These are phyloP conservation scores for Tylopilus vinaceipallidus DNA, from an alignment of 768 basidiomycete species.

Conservation along the genomic window DNA sequence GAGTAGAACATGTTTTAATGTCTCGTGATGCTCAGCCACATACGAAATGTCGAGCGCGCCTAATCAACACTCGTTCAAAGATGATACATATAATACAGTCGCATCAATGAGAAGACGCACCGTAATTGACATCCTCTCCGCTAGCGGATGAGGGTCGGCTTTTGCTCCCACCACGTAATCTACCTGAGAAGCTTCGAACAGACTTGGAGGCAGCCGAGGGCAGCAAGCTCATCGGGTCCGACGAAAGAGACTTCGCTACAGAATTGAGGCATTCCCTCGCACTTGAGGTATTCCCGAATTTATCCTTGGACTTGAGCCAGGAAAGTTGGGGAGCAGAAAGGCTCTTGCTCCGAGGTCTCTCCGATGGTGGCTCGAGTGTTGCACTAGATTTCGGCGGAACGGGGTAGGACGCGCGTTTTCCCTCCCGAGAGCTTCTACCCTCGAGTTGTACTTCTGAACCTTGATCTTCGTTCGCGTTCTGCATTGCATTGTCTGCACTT, in stretches of 20 bases:
- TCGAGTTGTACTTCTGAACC: neutral
- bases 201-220: conserved; percentile 5
- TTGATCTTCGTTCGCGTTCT: neutral
- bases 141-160: conserved; percentile 15
- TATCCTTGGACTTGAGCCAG: conserved; percentile 46
- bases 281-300: conserved; percentile 2
- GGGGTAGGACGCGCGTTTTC: conserved; percentile 24
- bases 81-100: neutral
- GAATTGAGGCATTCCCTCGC: conserved; percentile 11
- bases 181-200: conserved; percentile 22
- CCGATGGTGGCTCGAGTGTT: conserved; percentile 14
- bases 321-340: conserved; percentile 59
- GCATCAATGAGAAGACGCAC: conserved; percentile 10
- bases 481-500: neutral
- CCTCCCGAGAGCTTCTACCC: conserved; percentile 10
- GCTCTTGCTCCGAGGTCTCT: conserved; percentile 44
- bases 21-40: conserved; percentile 82
- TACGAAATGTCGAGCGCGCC: conserved; percentile 45
- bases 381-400: conserved; percentile 1
- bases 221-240: conserved; percentile 11
- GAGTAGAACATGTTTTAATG: conserved; percentile 73
- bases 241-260: conserved; percentile 15
- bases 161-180: conserved; percentile 21
- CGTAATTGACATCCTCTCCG: conserved; percentile 10
- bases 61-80: conserved; percentile 3